Evolutionary conservation across 805 yeast species (phyloP).

Genomic region (Barnettozyma botsteinii): DNA sequence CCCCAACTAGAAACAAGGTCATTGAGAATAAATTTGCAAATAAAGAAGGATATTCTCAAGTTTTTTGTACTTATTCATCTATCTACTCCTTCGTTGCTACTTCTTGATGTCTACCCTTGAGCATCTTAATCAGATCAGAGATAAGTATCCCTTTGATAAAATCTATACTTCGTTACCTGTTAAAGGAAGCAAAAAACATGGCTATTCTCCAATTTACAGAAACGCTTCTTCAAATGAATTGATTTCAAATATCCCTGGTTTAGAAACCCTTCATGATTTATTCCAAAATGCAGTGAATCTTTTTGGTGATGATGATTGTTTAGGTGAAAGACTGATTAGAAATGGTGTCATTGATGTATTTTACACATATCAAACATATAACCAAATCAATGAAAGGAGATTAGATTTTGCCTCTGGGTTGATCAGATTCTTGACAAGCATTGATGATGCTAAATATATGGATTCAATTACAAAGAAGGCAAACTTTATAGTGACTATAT

Average conservation of each 20-base stretch:
- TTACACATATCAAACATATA: slow-evolving; percentile 39
- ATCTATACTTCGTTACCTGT: slow-evolving; percentile 23
- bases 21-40: no score
- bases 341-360: slow-evolving; percentile 30
- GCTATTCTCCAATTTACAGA: slow-evolving; percentile 42
- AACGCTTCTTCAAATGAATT: slow-evolving; percentile 24
- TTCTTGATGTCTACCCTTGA: not conserved
- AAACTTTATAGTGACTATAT: slow-evolving; percentile 41
- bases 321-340: slow-evolving; percentile 31
- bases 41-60: no score
- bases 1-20: no score
- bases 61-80: not conserved
- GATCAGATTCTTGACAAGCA: slow-evolving; percentile 25
- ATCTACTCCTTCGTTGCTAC: no score
- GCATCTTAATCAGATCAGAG: slow-evolving; percentile 5
- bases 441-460: slow-evolving; percentile 1
- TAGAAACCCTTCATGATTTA: slow-evolving; percentile 35
- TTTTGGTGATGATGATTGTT: slow-evolving; percentile 29
- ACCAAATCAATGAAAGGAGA: slow-evolving; percentile 32
- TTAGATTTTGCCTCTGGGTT: slow-evolving; percentile 43
- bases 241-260: slow-evolving; percentile 15
- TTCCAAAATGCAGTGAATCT: slow-evolving; percentile 32
- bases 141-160: slow-evolving; percentile 5
- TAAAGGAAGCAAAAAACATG: slow-evolving; percentile 35
- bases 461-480: slow-evolving; percentile 14